Base-by-base conservation (phyloP, 805 yeast genomes). In the Candida maltosa region DNA sequence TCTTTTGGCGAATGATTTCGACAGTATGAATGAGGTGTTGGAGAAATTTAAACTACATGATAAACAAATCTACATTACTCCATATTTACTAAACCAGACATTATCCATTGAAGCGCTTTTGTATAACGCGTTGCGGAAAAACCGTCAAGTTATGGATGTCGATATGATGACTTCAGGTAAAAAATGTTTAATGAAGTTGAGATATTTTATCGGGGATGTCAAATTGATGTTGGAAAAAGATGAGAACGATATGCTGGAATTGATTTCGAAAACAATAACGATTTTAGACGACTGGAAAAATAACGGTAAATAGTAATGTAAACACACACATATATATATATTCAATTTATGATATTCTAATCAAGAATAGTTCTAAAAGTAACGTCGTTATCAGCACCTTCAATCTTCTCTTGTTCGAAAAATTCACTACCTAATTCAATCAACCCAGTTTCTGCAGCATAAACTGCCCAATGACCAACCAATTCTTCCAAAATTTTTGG, bases 391-490 rank as follows among this genome's bases (percentile, higher is more conserved):
- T 43, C 45, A 8, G 31, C 41, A 10, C 45, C 46, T 15, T 38
- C 33, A 25, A 39, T 24, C 30, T 37, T 34, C 18, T 38, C 44
- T 12, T 16, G 26, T 21, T 41, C 47, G 28, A 38, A 41, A 10
- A 47, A 37, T 6, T 39, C 45, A n/a, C 34, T 21, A 2, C 45
- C 44, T 15, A 49, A 34, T 36, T 69, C 72, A 16, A 71, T 61
- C 12, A 70, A 44, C 1, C 78, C 76, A 0, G 76, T 71, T 41
- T 72, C 77, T 5, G 77, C 70, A 23, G 69, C 75, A 41, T 75
- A 76, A 18, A 62, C 60, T 2, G 71, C 55, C 79, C 80, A 77
- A 38, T 71, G 69, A 23, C 55, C 57, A 16, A 73, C 46, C 45
- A 77, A 43, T 42, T 67, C 67, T 5, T 58, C 51, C 31, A 75